A percentile compares a stretch with the other conserved stretches of the same genome.
Evolutionary conservation across 768 basidiomycete species (phyloP).

Genomic region (Phanerochaete carnosa): DNA sequence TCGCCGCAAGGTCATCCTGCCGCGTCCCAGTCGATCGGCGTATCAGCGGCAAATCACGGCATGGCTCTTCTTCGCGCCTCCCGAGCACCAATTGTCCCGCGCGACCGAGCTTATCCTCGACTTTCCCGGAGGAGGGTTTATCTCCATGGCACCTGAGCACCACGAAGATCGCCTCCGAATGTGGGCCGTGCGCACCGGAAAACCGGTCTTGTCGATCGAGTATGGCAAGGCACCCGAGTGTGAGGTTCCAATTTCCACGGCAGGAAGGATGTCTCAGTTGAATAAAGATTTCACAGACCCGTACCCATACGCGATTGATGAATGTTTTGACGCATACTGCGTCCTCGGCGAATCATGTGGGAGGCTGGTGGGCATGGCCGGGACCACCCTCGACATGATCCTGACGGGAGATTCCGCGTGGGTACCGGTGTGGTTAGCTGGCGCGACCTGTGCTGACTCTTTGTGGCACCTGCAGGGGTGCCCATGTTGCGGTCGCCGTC

Average conservation of each 20-base stretch:
- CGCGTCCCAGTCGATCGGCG: constrained; percentile 72
- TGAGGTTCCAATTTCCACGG: constrained; percentile 35
- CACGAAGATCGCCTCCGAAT: constrained; percentile 89
- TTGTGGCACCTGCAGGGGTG: constrained; percentile 57
- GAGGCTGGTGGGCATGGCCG: constrained; percentile 81
- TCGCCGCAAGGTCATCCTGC: constrained; percentile 74
- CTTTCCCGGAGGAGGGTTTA: constrained; percentile 94
- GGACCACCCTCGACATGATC: constrained; percentile 73
- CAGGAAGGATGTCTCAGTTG: constrained; percentile 6
- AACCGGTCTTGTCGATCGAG: constrained; percentile 81
- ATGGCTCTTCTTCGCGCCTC: constrained; percentile 77
- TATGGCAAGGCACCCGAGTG: constrained; percentile 98
- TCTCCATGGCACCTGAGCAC: constrained; percentile 94
- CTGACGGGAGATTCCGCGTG: constrained; percentile 97
- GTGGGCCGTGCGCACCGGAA: constrained; percentile 80
- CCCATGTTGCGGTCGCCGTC: constrained; percentile 79
- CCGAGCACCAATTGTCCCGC: constrained; percentile 57
- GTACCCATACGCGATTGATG: constrained; percentile 95
- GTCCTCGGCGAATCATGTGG: constrained; percentile 80
- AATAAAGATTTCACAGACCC: constrained; percentile 59
- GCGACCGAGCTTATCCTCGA: constrained; percentile 86
- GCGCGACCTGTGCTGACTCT: constrained; percentile 5
- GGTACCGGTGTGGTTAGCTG: constrained; percentile 31
- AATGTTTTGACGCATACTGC: constrained; percentile 88
- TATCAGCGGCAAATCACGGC: constrained; percentile 82